Base-by-base conservation (phyloP, 1,284 basidiomycete species). In the Rhodotorula sp. region DNA sequence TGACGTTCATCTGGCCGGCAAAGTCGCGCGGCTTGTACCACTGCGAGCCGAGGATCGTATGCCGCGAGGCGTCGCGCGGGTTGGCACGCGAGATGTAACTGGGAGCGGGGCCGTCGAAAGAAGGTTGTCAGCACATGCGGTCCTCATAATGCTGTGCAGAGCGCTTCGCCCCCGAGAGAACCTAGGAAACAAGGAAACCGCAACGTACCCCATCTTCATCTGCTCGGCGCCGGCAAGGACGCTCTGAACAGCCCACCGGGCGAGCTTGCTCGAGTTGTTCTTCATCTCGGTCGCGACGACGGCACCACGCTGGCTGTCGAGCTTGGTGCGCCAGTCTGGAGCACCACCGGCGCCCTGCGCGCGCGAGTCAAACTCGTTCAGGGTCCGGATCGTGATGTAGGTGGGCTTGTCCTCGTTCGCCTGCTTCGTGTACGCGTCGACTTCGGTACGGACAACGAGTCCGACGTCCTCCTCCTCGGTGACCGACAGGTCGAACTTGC, bases 211-310 rank as follows among this genome's bases (percentile, higher is more conserved):
- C 81, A 99, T 92, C 85, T 99, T 99, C 90, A 99, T 91, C 78
- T 90, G 85, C 75, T 99, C 97, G 26, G 95, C 96, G 64, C 97
- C 97, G 62, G 97, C 94, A 57, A 99, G 85, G 67, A 98, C 87
- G 80, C 91, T 92, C 85, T 98, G 95, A 47, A 98, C 91, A 0
- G 97, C 90, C 92, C 96, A 99, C 80, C 96, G 91, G 26, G 96
- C 95, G 64, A 99, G 87, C 84, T 99, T 99, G 85, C 90, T 95
- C 80, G 91, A 93, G 85, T 99, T 99, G 85, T 99, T 99, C 86
- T 99, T 99, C 97, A 99, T 98, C 85, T 99, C 97, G 57, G 93
- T 97, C 60, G 97, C 94, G 69, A 99, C 93, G 58, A 99, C 96
- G 5, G 97, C 97, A 79, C 97, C 97, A 71, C 95, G 89, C 83